Evolutionary conservation across 768 basidiomycete species (phyloP), one percentile per base, ranked within the genome.

Genomic region (Tephrocybe sp.): DNA sequence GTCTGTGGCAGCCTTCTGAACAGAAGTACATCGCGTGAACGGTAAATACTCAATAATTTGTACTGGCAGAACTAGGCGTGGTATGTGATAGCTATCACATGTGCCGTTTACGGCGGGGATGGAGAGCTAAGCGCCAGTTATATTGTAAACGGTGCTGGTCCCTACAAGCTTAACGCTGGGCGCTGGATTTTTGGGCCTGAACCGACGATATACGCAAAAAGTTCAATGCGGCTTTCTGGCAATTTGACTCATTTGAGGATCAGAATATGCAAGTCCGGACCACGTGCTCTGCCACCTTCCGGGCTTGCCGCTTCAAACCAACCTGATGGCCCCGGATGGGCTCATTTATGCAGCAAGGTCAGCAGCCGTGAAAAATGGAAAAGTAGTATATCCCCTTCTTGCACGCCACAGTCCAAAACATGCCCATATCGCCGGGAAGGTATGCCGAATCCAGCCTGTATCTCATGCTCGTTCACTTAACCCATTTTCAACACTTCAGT

Each of bases 351-450:
- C 6, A 33, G 21, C 22, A 18, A 21, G 45, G 59, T 63, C 61
- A 63, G 59, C 59, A 56, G 55, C 64, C 65, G 64, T 53, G 56
- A 52, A 63, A 62, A 55, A 53, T 61, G 64, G 61, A 50, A 61
- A 53, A n/a, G 48, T 18, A 27, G 41, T 45, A 23, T 54, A 56
- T 55, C 50, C 49, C 55, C 49, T 37, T 52, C 42, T 44, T 37
- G 42, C 49, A 51, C 57, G 57, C 57, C 52, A 55, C 60, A 56
- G 55, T 48, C 43, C 41, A 53, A 41, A 47, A 42, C 36, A 50
- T 27, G 16, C 21, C 24, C 29, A 44, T 38, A 50, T 42, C 45
- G 21, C n/a, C 19, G 12, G 33, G 31, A 15, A 49, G 19, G 21
- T 46, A 42, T 43, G 27, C 38, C 4, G 37, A 45, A 12, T 24